Evolutionary conservation across 2,329 filamentous ascomycete species (phyloP).

Genomic region (Sporothrix brasiliensis): DNA sequence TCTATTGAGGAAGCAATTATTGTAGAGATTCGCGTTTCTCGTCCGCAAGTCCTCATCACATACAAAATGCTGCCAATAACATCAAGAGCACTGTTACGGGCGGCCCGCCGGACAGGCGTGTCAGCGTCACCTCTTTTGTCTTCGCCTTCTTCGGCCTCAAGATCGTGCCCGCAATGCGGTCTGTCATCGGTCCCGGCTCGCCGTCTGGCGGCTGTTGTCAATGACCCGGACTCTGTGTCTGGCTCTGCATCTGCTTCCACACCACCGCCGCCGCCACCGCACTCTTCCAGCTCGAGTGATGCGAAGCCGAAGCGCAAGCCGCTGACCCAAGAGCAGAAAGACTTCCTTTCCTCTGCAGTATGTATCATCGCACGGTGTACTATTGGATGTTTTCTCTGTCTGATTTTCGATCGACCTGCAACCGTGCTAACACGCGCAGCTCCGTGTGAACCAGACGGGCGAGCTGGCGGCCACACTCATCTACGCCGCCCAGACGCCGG

Average conservation of each 20-base stretch:
- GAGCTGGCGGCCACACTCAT: constrained; percentile 96
- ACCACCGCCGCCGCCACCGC: not conserved
- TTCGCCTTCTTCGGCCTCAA: not conserved
- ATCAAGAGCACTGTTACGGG: constrained; percentile 18
- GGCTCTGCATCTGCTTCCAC: not conserved
- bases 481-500: constrained; percentile 84
- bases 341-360: constrained; percentile 75
- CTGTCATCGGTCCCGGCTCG: constrained; percentile 31
- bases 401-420: not conserved
- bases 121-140: constrained; percentile 9
- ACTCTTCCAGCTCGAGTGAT: not conserved
- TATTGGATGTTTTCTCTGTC: constrained; percentile 12
- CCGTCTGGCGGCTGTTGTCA: constrained; percentile 29
- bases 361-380: constrained; percentile 36
- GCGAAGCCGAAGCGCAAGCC: constrained; percentile 55
- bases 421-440: constrained; percentile 48
- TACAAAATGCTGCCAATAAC: constrained; percentile 10
- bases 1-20: not conserved
- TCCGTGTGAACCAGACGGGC: constrained; percentile 95
- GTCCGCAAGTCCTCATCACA: not conserved
- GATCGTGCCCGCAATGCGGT: constrained; percentile 33
- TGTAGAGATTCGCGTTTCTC: not conserved
- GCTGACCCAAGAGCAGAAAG: constrained; percentile 69
- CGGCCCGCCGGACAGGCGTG: constrained; percentile 5
- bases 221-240: not conserved